Base-by-base conservation (phyloP, 176 grass and related monocot species). In the Musa schizocarpa region DNA sequence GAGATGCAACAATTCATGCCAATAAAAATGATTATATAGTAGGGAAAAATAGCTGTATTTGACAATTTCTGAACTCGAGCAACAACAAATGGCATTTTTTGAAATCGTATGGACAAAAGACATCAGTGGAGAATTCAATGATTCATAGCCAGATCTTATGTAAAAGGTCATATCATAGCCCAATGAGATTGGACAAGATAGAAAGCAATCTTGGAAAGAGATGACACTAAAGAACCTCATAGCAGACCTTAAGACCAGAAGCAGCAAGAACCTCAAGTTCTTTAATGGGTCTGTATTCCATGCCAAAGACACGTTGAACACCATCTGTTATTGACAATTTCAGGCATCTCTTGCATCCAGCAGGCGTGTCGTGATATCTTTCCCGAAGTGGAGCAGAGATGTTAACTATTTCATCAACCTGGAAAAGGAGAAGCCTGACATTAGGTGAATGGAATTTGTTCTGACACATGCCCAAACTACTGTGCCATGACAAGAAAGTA, bases 251-350 rank as follows among this genome's bases (percentile, higher is more conserved):
- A 77, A 98, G 85, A 79, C 90, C 94, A 80, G 88, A 86, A 76
- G 88, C 82, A 79, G 90, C 88, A 71, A 98, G 90, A 85, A 93
- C 90, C 78, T 85, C 73, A 71, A 93, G 82, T 22, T 87, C 86
- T 85, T 85, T 98, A 73, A 93, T 89, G 8, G 94, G 88, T 65
- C 86, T 88, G 76, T 98, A 98, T 72, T 98, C 94, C 58, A 91
- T 91, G 50, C 94, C 94, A 87, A 87, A 93, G 67, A 91, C 69
- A 2, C 21, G 84, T 54, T 89, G 90, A 17, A 86, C 51, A 23
- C 94, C 94, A 86, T 98, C 90, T 65, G 90, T 98, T 86, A 93
- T 98, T 74, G 86, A 93, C 54, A 98, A 79, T 73, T 98, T 98
- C 52, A 98, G 78, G 76, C 88, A 93, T 59, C 94, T 87, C 86